phyloP scores from a whole-genome alignment of 2,329 filamentous ascomycete species.

The Plenodomus lindquistii region DNA sequence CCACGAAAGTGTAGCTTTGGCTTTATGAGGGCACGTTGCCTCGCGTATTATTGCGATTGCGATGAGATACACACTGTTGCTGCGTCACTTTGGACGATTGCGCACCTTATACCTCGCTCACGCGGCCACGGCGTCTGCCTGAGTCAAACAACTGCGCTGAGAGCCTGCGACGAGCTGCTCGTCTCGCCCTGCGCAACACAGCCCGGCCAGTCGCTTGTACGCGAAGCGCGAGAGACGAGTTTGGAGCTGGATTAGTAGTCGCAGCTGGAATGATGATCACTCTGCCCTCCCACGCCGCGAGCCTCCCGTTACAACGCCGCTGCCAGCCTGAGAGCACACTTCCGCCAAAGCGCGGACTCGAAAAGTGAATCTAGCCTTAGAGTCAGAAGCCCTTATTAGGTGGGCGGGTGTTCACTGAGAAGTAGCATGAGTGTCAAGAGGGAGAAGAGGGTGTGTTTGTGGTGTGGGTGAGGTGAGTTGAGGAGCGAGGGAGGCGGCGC shows the following conservation, averaged over 20 bases:
- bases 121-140: slow-evolving; percentile 25
- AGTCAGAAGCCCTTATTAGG: slow-evolving; percentile 46
- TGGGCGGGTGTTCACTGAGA: slow-evolving; percentile 43
- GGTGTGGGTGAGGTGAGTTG: slow-evolving; percentile 26
- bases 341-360: slow-evolving; percentile 37
- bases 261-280: slow-evolving; percentile 36
- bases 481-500: slow-evolving; percentile 27
- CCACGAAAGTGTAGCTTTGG: slow-evolving; percentile 34
- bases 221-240: slow-evolving; percentile 27
- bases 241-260: slow-evolving; percentile 42
- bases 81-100: slow-evolving; percentile 42
- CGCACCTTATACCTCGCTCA: slow-evolving; percentile 40
- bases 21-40: slow-evolving; percentile 36
- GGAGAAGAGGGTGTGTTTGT: slow-evolving; percentile 31
- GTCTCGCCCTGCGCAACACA: slow-evolving; percentile 24
- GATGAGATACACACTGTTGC: slow-evolving; percentile 33
- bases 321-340: slow-evolving; percentile 36
- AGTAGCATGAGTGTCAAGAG: slow-evolving; percentile 39
- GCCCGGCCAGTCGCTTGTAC: slow-evolving; percentile 23
- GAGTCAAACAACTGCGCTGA: slow-evolving; percentile 19
- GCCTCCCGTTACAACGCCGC: slow-evolving; percentile 32
- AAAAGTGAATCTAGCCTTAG: slow-evolving; percentile 39
- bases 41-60: slow-evolving; percentile 37
- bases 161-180: slow-evolving; percentile 22
- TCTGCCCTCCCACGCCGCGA: slow-evolving; percentile 31